Evolutionary conservation across 2,329 filamentous ascomycete species (phyloP).

Genomic region (Davidsoniella virescens): DNA sequence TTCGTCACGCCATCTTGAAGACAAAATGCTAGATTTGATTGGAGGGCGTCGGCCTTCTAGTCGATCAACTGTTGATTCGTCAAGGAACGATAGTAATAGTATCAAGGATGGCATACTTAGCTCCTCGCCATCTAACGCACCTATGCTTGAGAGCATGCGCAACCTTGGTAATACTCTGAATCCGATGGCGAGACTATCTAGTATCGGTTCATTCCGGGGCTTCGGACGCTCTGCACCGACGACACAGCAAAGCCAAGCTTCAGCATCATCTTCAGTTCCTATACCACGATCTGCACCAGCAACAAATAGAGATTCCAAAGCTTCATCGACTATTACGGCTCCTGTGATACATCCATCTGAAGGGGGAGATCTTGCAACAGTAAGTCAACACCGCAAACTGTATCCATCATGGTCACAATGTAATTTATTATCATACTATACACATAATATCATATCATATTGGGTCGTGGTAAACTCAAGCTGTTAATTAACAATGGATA

Average conservation of each 20-base stretch:
- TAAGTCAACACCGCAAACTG: slow-evolving; percentile 21
- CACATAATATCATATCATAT: too few relatives aligned
- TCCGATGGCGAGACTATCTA: slow-evolving; percentile 60
- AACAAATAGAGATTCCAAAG: slow-evolving; percentile 23
- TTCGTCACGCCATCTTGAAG: slow-evolving; percentile 29
- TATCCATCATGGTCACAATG: background rate
- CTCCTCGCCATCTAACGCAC: slow-evolving; percentile 29
- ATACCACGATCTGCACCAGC: slow-evolving; percentile 6
- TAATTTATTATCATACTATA: background rate
- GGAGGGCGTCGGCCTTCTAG: slow-evolving; percentile 37
- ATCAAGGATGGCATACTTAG: slow-evolving; percentile 21
- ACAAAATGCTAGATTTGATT: slow-evolving; percentile 55
- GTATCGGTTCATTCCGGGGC: slow-evolving; percentile 57
- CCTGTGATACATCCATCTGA: slow-evolving; percentile 14
- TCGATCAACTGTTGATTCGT: slow-evolving; percentile 37
- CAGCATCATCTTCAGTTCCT: background rate
- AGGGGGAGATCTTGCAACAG: slow-evolving; percentile 41
- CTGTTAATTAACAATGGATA: slow-evolving; percentile 7
- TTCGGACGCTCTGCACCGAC: slow-evolving; percentile 44
- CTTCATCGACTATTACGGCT: too few relatives aligned
- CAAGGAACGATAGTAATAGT: slow-evolving; percentile 62
- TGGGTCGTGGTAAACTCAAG: background rate
- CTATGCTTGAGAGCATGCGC: slow-evolving; percentile 63
- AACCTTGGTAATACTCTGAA: slow-evolving; percentile 63
- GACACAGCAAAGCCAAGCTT: slow-evolving; percentile 13